Percentiles rank a stretch among this genome's conserved stretches.
These are phyloP conservation scores for Fusarium sp. DNA, from an alignment of 2,329 filamentous ascomycete species.

Conservation along the genomic window DNA sequence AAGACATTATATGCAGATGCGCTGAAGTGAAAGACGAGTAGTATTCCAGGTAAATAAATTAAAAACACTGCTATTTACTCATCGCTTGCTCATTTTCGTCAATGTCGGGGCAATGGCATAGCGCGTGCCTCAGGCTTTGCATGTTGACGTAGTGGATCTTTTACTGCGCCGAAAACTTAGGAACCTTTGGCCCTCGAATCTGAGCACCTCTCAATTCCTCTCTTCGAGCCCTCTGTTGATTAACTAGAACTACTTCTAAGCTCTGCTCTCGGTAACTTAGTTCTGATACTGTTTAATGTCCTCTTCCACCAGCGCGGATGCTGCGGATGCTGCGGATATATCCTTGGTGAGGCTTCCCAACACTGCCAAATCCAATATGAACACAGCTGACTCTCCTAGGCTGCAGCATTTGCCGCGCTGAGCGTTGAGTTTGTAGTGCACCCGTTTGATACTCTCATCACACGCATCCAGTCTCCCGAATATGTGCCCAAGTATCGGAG, in stretches of 20 bases:
- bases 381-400: neutral
- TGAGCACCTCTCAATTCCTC: neutral
- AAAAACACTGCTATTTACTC: neutral
- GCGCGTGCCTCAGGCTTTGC: neutral
- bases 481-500: constrained; percentile 16
- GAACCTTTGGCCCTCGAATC: neutral
- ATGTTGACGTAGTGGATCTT: constrained; percentile 26
- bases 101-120: neutral
- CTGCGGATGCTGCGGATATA: constrained; percentile 23
- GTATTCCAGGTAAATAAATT: accelerated
- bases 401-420: constrained; percentile 16
- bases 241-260: neutral
- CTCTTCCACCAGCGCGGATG: constrained; percentile 10
- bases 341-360: constrained; percentile 1
- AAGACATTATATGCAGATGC: too few relatives aligned
- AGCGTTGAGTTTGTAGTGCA: constrained; percentile 30
- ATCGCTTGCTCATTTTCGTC: too few relatives aligned
- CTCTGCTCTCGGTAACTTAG: neutral
- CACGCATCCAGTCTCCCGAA: constrained; percentile 20
- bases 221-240: accelerated
- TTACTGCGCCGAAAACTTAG: neutral
- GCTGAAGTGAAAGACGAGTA: neutral
- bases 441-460: constrained; percentile 30
- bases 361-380: accelerated
- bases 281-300: neutral